Evolutionary conservation across 108 stramenopile genomes (phyloP), one percentile per base, ranked within the genome.

Genomic region (Chaetoceros muelleri): DNA sequence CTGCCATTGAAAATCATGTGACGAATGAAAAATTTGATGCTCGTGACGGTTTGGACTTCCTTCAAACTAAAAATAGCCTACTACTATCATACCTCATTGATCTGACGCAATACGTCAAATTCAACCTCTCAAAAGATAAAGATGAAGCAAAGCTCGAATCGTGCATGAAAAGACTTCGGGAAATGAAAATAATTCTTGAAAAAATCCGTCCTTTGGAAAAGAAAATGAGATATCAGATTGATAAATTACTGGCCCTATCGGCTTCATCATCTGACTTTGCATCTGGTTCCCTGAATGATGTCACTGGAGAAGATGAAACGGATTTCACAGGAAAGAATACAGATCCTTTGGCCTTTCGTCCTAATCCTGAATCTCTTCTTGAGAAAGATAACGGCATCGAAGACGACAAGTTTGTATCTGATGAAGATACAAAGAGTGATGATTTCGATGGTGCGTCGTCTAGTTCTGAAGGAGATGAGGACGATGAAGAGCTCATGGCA

Each of bases 161-260:
- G 28, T 67, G 24, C 34, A 44, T 7, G 23, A 40, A 46, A 29
- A 54, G 89, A 24, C 55, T 93, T 3, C 48, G 55, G 18, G 83
- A 85, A 61, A 85, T 85, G 79, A 86, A 76, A 61, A 67, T 68
- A 19, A 85, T 80, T 20, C 60, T 93, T 24, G 91, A 93, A 44
- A 93, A 87, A 52, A 72, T 81, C 47, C 78, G 85, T 17, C 85
- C 85, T 7, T 52, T 93, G 7, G 87, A 93, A 58, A 86, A 85
- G 52, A 84, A 86, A 55, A 71, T 93, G 63, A 67, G 82, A 18
- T 89, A 93, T 64, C 87, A 88, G 53, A 82, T 93, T 50, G 91
- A 93, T 49, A 86, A 87, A 56, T 55, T 93, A 31, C 47, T 89
- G 19, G 67, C 81, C 0, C 47, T 79, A 28, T 54, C 68, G 46